phyloP scores from a whole-genome alignment of 495 filamentous ascomycete genomes.

The Neurospora sp. region DNA sequence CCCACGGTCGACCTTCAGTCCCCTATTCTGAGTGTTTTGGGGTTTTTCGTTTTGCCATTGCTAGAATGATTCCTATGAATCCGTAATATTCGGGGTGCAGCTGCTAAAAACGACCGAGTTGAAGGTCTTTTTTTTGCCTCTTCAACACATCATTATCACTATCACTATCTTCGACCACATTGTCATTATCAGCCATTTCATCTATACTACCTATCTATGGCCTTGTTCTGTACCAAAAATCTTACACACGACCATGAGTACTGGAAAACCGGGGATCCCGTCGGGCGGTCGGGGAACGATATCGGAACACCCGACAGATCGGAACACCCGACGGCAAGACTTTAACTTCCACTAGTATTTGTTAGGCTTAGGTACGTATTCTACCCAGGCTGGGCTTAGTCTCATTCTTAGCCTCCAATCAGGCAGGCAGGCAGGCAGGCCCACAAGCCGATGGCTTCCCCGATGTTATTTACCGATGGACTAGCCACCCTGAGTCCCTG shows the following conservation, averaged over 20 bases:
- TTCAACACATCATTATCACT: background rate
- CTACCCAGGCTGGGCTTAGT: too few relatives aligned
- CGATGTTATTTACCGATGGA: background rate
- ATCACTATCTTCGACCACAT: background rate
- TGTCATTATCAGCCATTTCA: background rate
- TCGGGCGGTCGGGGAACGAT: background rate
- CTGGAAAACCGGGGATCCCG: background rate
- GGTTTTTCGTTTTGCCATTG: background rate
- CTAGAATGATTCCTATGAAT: background rate
- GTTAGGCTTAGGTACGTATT: background rate
- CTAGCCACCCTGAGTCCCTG: background rate
- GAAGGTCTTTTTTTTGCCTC: background rate
- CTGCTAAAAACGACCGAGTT: too few relatives aligned
- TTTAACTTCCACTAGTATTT: background rate
- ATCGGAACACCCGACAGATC: background rate
- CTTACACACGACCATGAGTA: background rate
- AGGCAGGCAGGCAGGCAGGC: too few relatives aligned
- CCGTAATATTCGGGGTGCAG: background rate
- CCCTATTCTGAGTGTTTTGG: rapidly evolving
- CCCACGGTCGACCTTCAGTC: background rate
- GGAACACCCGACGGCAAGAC: background rate
- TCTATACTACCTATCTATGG: background rate
- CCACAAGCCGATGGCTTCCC: background rate
- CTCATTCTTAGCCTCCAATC: too few relatives aligned
- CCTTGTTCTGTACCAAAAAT: background rate